Base-by-base conservation (phyloP, 768 basidiomycete genomes). In the Agrocybe praecox region DNA sequence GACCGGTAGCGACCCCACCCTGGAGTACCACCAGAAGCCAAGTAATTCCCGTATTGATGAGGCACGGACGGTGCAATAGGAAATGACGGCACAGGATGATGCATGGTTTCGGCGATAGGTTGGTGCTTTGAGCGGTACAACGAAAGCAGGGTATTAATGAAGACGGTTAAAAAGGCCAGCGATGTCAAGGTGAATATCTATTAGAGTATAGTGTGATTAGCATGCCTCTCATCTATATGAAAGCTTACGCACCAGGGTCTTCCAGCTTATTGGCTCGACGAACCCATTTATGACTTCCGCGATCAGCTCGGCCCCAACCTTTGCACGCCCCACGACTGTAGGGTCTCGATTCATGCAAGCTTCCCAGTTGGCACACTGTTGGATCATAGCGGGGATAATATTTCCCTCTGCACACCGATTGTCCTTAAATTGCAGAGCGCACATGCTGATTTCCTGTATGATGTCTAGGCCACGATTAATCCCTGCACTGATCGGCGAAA, bases 241-340 rank as follows among this genome's bases (percentile, higher is more conserved):
- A 21, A 53, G 36, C 46, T 49, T 47, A 74, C 90, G 72, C 60
- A 93, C 96, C 72, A 98, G 75, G 12, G 95, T 95, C 76, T 96
- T 97, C 94, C 95, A 98, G 70, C 90, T 94, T 73, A 99, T 96
- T 48, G 91, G 90, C 68, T 99, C 96, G 14, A 98, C 92, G 68
- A 99, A 99, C 1, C 93, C 88, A 69, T 98, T 97, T 59, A 98
- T 88, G 44, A 98, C 90, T 67, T 97, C 96, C 51, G 94, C 96
- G 72, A 98, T 88, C 55, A 97, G 86, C 78, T 98, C 94, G 55
- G 96, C 95, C 44, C 91, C 88, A 62, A 99, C 89, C 65, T 85
- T 87, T 57, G 94, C 92, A 56, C 94, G 90, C 1, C 94, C 94
- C 42, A 96, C 85, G 40, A 89, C 87, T 18, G 88, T 86, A 53